These are phyloP conservation scores for Corinectria fuckeliana DNA, from an alignment of 2,329 filamentous ascomycete species.

Conservation along the genomic window DNA sequence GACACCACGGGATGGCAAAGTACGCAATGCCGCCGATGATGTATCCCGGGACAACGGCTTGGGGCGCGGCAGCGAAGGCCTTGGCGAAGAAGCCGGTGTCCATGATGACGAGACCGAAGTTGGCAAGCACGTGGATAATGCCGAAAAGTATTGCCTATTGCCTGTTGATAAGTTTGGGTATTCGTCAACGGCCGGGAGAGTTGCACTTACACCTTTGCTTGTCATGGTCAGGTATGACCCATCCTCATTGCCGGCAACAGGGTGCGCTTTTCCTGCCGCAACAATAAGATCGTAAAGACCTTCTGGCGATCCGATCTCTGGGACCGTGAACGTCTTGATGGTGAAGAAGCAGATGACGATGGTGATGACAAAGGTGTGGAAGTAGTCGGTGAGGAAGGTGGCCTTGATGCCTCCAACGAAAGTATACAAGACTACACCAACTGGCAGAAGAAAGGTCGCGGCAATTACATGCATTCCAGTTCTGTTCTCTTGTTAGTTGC, in stretches of 20 bases:
- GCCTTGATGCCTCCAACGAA: slow-evolving; percentile 50
- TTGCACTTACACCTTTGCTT: slow-evolving; percentile 49
- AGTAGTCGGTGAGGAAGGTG: slow-evolving; percentile 56
- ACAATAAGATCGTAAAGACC: slow-evolving; percentile 58
- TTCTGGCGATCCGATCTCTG: slow-evolving; percentile 55
- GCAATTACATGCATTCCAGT: slow-evolving; percentile 59
- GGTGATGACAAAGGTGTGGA: slow-evolving; percentile 61
- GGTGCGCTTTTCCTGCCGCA: slow-evolving; percentile 50
- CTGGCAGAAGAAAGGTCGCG: slow-evolving; percentile 52
- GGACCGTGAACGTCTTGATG: slow-evolving; percentile 52
- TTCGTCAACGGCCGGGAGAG: accelerated
- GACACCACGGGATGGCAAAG: slow-evolving; percentile 60
- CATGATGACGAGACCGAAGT: slow-evolving; percentile 62
- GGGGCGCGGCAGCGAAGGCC: slow-evolving; percentile 54
- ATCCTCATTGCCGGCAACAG: slow-evolving; percentile 58
- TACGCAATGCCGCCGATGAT: slow-evolving; percentile 60
- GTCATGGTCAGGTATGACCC: slow-evolving; percentile 64
- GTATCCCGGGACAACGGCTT: slow-evolving; percentile 58
- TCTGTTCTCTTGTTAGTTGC: slow-evolving; percentile 33
- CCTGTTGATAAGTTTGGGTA: neutral
- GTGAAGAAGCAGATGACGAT: slow-evolving; percentile 58
- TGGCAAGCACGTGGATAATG: slow-evolving; percentile 55
- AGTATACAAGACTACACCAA: slow-evolving; percentile 49
- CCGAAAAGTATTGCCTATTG: slow-evolving; percentile 55
- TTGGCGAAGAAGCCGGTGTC: slow-evolving; percentile 62